phyloP scores from a whole-genome alignment of 1,284 basidiomycete genomes.

The Mycosarcoma maydis region DNA sequence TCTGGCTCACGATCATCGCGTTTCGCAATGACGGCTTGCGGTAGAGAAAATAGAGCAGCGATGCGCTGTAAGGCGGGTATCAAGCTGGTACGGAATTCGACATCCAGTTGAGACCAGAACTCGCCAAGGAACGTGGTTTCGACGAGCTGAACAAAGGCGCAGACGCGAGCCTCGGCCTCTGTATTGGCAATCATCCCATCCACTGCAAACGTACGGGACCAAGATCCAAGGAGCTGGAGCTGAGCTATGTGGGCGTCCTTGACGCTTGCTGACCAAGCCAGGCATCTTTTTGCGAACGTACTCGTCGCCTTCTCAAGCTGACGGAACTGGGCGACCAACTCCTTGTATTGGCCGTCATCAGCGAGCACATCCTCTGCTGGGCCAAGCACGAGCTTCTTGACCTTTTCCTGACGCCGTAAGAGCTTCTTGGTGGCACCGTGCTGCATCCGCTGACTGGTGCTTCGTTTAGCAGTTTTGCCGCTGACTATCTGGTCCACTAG shows the following conservation, averaged over 20 bases:
- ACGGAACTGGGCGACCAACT: constrained; percentile 38
- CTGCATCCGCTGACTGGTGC: constrained; percentile 41
- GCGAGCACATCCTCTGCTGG: constrained; percentile 32
- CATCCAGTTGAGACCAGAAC: constrained; percentile 46
- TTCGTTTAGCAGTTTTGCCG: constrained; percentile 34
- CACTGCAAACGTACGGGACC: constrained; percentile 47
- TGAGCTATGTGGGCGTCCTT: constrained; percentile 45
- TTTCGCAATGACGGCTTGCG: constrained; percentile 63
- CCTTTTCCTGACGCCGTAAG: constrained; percentile 54
- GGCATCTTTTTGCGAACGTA: constrained; percentile 39
- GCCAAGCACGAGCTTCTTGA: constrained; percentile 34
- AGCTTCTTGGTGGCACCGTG: constrained; percentile 49
- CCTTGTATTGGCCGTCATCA: constrained; percentile 44
- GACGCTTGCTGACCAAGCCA: constrained; percentile 42
- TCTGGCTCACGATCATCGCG: constrained; percentile 66
- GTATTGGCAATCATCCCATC: constrained; percentile 16
- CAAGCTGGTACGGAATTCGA: constrained; percentile 43
- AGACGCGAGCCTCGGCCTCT: constrained; percentile 36
- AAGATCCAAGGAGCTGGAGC: constrained; percentile 42
- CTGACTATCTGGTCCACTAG: constrained; percentile 69
- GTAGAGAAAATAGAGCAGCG: constrained; percentile 49
- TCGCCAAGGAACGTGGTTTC: constrained; percentile 27
- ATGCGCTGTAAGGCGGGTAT: constrained; percentile 62
- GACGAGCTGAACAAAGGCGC: constrained; percentile 29
- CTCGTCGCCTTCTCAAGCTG: constrained; percentile 37